phyloP scores from a whole-genome alignment of 176 grass and related monocot genomes.

The maize (Zea mays) region Zm-B73-REFERENCE-NAM-5.0 NC_050105.1:140136001-140136500 shows the following conservation, averaged over 20 bases:
- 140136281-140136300: neutral
- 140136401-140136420: neutral
- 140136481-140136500: neutral
- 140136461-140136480: neutral
- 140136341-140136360: neutral
- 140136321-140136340: neutral
- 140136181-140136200: constrained; percentile 24
- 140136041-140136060: neutral
- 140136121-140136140: constrained; percentile 15
- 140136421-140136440: neutral
- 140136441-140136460: neutral
- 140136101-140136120: neutral
- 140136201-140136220: constrained; percentile 15
- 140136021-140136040: constrained; percentile 35
- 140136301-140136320: too few relatives aligned
- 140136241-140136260: neutral
- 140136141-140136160: neutral
- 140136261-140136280: neutral
- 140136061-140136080: constrained; percentile 15
- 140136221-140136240: constrained; percentile 1
- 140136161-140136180: neutral
- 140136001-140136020: constrained; percentile 6
- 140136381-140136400: constrained; percentile 30
- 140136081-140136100: neutral
- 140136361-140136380: constrained; percentile 12